Percentiles rank a stretch among this genome's conserved stretches.
phyloP scores from a whole-genome alignment of 192 early-diverging fungal species.

The Jimgerdemannia flammicorona region DNA sequence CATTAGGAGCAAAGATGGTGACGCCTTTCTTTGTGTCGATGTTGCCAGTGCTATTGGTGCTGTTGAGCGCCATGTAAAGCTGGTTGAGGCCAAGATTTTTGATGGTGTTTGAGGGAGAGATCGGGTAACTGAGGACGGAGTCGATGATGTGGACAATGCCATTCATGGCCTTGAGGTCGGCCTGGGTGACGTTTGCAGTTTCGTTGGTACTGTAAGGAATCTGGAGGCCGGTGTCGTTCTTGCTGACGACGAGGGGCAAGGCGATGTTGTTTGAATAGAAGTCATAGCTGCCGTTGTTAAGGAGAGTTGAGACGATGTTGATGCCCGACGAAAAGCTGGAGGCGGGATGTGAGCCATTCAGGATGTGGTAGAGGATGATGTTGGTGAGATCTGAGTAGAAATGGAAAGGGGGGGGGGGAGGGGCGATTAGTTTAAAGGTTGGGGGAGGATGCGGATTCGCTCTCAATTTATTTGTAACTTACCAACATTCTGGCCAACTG shows the following conservation, averaged over 20 bases:
- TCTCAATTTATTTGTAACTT: background rate
- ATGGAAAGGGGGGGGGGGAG: background rate
- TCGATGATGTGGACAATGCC: slow-evolving; percentile 46
- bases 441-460: background rate
- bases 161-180: slow-evolving; percentile 21
- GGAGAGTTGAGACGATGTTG: background rate
- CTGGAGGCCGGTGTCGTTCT: background rate
- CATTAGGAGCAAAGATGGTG: slow-evolving; percentile 64
- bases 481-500: background rate
- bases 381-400: background rate
- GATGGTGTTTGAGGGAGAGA: background rate
- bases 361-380: background rate
- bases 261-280: background rate
- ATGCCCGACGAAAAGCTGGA: background rate
- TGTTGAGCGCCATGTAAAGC: background rate
- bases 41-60: background rate
- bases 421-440: background rate
- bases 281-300: background rate
- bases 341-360: background rate
- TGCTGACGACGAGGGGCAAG: background rate
- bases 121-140: slow-evolving; percentile 33
- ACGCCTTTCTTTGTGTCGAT: background rate
- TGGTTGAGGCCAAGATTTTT: background rate
- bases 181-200: background rate
- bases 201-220: background rate